Conservation (phyloP, 352 stramenopile species). For the Pythium brachiatum region DNA sequence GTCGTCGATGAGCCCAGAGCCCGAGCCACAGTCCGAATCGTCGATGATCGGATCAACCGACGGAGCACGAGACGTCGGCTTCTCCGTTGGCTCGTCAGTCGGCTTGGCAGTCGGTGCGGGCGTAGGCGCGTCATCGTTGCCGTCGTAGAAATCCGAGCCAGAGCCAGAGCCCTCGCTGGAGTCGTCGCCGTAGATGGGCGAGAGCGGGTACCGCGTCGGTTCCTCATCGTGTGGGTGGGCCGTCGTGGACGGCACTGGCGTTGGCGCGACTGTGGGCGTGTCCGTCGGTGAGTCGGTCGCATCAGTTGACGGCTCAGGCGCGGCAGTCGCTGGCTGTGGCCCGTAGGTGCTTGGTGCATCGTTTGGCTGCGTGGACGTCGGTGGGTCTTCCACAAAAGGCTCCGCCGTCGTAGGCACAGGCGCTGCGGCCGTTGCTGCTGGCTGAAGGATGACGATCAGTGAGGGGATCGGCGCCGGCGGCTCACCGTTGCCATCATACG, state of each 20-base stretch:
- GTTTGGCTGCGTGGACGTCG: background rate
- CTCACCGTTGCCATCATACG: background rate
- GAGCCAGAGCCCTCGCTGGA: background rate
- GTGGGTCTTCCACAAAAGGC: background rate
- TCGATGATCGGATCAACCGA: background rate
- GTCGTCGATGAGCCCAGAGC: background rate
- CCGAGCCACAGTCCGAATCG: background rate
- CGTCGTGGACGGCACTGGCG: background rate
- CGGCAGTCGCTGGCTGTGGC: background rate
- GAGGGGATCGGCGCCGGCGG: constrained; percentile 8
- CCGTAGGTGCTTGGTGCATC: background rate
- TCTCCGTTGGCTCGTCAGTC: background rate
- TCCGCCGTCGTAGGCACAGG: background rate
- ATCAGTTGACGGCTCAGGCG: background rate
- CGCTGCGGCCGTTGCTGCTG: background rate
- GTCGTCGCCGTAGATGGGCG: background rate
- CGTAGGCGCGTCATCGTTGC: background rate
- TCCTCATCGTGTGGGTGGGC: background rate
- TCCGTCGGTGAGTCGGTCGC: background rate
- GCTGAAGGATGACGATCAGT: constrained; percentile 12
- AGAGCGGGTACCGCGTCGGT: background rate
- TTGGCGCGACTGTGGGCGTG: background rate
- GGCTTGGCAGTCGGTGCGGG: background rate
- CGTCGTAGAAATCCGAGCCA: background rate
- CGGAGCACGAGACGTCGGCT: background rate